These are phyloP conservation scores for Lepidium sativum DNA, from an alignment of 345 rosid species.

Conservation along the genomic window DNA sequence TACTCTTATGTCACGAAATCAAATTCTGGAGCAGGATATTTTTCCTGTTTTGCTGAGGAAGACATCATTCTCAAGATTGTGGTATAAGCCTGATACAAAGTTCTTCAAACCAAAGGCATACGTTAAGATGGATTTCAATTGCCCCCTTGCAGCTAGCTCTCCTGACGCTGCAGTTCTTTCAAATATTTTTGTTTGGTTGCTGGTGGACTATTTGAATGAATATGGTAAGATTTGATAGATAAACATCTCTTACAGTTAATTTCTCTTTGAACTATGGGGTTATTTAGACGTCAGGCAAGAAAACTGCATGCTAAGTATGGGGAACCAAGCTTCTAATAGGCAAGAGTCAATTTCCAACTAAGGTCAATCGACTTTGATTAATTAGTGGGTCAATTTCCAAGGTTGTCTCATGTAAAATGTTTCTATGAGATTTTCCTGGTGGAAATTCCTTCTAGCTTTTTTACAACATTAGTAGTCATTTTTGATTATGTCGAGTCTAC, in stretches of 20 bases:
- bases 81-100: constrained; percentile 77
- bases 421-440: background rate
- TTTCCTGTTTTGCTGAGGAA: constrained; percentile 56
- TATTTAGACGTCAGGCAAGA: background rate
- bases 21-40: constrained; percentile 37
- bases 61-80: constrained; percentile 51
- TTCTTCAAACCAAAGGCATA: constrained; percentile 73
- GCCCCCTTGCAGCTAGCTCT: constrained; percentile 58
- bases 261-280: background rate
- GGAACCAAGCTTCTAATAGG: background rate
- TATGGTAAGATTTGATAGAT: constrained; percentile 43
- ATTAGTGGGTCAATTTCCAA: background rate
- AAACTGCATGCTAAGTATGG: background rate
- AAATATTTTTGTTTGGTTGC: constrained; percentile 48
- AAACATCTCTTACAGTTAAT: background rate
- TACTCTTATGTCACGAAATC: background rate
- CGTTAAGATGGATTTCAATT: constrained; percentile 63
- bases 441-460: background rate
- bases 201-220: constrained; percentile 86
- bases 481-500: background rate
- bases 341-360: background rate
- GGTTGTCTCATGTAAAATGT: background rate
- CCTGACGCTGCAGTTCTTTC: constrained; percentile 62
- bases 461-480: background rate
- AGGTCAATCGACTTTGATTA: background rate